Conservation (phyloP, 345 rosid species). For the Luvunga scandens region DNA sequence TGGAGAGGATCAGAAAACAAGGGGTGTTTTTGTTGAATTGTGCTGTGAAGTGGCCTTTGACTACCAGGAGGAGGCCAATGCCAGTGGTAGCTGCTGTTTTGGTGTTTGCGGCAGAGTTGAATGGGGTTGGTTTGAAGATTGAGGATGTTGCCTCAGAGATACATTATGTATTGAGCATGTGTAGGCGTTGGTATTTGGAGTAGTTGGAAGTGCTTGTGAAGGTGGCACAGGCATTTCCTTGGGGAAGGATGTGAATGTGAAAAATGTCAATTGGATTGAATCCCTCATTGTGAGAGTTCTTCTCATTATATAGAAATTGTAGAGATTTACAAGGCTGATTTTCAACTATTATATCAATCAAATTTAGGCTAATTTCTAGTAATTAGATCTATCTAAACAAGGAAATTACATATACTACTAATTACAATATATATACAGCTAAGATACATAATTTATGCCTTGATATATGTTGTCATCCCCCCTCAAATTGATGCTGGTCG, state of each 20-base stretch:
- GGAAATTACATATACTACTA: no score
- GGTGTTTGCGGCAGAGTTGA: slow-evolving; percentile 57
- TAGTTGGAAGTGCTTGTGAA: slow-evolving; percentile 56
- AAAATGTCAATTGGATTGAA: slow-evolving; percentile 12
- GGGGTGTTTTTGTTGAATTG: slow-evolving; percentile 75
- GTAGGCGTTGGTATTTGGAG: slow-evolving; percentile 55
- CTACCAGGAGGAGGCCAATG: slow-evolving; percentile 71
- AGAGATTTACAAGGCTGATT: background rate
- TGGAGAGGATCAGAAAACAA: slow-evolving; percentile 52
- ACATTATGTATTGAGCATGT: slow-evolving; percentile 35
- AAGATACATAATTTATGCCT: no score
- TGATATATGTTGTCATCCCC: no score
- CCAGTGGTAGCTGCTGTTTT: slow-evolving; percentile 72
- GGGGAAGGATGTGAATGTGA: slow-evolving; percentile 65
- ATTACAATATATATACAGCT: no score
- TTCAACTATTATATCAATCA: background rate
- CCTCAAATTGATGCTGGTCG: no score
- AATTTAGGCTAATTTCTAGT: background rate
- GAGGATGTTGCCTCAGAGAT: slow-evolving; percentile 50
- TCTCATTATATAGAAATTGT: background rate
- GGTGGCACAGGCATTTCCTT: slow-evolving; percentile 66
- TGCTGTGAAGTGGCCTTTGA: slow-evolving; percentile 64
- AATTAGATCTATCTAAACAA: no score
- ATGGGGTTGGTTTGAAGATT: slow-evolving; percentile 44
- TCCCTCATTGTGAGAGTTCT: background rate